A percentile compares a stretch with the other conserved stretches of the same genome.
phyloP scores from a whole-genome alignment of 169 alveolate genomes.

The Eimeria tenella region DNA sequence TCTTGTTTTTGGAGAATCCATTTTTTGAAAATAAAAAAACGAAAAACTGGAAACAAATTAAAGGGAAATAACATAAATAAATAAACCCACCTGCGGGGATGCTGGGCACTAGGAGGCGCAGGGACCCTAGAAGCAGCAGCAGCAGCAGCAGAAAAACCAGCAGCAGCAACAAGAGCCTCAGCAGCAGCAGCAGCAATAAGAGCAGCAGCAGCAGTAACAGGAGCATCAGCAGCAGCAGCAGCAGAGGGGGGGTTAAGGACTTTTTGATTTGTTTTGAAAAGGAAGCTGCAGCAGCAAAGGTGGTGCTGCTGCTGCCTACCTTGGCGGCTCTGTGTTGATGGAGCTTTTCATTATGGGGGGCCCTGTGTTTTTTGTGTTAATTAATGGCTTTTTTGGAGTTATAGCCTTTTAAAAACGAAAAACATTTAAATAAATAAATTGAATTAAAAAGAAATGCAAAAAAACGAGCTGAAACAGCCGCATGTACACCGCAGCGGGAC shows the following conservation, averaged over 20 bases:
- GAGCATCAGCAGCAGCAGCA: neutral
- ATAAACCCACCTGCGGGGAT: constrained; percentile 24
- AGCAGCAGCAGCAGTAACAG: neutral
- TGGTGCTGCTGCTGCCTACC: neutral
- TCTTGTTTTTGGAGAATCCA: too few species aligned
- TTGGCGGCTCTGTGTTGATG: neutral
- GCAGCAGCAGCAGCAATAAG: neutral
- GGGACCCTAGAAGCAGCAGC: constrained; percentile 39
- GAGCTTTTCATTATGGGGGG: neutral
- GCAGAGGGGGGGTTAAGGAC: too few species aligned
- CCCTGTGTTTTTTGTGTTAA: neutral
- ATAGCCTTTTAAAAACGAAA: too few species aligned
- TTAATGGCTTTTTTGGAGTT: too few species aligned
- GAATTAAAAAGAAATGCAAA: neutral
- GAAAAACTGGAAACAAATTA: neutral
- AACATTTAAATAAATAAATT: neutral
- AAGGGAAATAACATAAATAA: neutral
- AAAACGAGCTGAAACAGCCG: neutral
- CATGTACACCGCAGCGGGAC: too few species aligned
- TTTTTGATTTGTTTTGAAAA: too few species aligned
- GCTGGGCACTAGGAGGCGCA: neutral
- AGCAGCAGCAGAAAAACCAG: neutral
- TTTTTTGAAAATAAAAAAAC: too few species aligned
- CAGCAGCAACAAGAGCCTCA: neutral
- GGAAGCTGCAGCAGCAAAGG: neutral